phyloP scores from a whole-genome alignment of 179 eudicot species.

The Carnegiea gigantea region DNA sequence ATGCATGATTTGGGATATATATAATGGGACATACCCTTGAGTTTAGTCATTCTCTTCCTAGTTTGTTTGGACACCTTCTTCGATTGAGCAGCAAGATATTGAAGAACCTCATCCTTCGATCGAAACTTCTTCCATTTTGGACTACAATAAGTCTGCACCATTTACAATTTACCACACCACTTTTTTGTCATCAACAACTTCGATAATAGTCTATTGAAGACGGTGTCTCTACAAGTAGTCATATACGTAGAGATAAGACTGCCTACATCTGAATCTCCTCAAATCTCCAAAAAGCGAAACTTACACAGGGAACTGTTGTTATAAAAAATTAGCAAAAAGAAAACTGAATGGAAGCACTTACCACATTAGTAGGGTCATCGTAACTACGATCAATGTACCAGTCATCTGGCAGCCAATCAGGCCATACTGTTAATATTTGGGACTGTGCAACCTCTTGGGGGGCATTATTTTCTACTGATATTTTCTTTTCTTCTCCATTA shows the following conservation, averaged over 20 bases:
- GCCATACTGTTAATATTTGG: not conserved
- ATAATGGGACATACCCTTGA: constrained; percentile 13
- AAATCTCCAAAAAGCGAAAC: too few species aligned
- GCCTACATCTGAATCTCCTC: too few species aligned
- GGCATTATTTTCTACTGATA: not conserved
- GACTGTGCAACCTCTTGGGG: not conserved
- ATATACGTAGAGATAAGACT: too few species aligned
- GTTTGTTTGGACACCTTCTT: constrained; percentile 1
- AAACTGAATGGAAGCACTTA: not conserved
- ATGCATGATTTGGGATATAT: not conserved
- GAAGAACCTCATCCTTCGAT: constrained; percentile 28
- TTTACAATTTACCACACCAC: not conserved
- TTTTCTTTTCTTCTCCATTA: not conserved
- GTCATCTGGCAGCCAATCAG: constrained; percentile 11
- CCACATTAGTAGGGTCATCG: constrained; percentile 17
- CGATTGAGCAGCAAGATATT: constrained; percentile 5
- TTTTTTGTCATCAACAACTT: too few species aligned
- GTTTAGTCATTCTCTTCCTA: constrained; percentile 2
- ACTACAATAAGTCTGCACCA: constrained; percentile 20
- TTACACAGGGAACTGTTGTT: too few species aligned
- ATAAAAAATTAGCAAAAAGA: too few species aligned
- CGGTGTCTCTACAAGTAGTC: too few species aligned
- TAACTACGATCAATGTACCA: constrained; percentile 23
- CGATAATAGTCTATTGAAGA: too few species aligned
- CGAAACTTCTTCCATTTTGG: constrained; percentile 19